A percentile compares a stretch with the other conserved stretches of the same genome.
These are phyloP conservation scores for Nepenthes gracilis DNA, from an alignment of 148 eudicot genomes.

Conservation along the genomic window DNA sequence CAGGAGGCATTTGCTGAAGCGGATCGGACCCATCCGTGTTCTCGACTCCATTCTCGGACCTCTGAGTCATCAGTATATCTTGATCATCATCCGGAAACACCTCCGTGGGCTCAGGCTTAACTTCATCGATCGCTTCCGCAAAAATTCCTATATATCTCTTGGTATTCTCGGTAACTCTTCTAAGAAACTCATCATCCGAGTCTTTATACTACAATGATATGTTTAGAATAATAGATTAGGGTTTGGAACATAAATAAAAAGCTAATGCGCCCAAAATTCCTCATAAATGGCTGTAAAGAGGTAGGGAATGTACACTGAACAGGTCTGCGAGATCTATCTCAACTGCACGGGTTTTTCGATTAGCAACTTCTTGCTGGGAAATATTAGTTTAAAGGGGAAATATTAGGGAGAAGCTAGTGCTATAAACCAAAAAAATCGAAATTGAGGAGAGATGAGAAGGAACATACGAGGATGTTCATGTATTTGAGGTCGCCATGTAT, in stretches of 20 bases:
- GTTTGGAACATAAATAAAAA: background rate
- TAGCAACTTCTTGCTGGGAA: constrained; percentile 90
- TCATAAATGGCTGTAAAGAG: background rate
- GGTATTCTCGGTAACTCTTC: constrained; percentile 69
- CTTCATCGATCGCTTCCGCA: constrained; percentile 75
- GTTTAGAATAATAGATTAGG: constrained; percentile 4
- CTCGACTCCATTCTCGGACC: constrained; percentile 69
- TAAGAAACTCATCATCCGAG: constrained; percentile 74
- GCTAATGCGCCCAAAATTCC: background rate
- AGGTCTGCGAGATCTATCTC: constrained; percentile 85
- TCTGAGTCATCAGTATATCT: constrained; percentile 91
- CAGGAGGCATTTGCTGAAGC: constrained; percentile 79
- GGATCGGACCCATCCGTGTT: constrained; percentile 65
- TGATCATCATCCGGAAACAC: constrained; percentile 85
- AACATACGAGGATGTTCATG: constrained; percentile 54
- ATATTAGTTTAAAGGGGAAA: background rate
- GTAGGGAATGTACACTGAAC: constrained; percentile 24
- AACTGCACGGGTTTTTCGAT: constrained; percentile 64
- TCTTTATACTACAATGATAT: constrained; percentile 57
- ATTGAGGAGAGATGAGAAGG: background rate
- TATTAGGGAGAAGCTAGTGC: background rate
- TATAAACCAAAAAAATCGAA: constrained; percentile 7
- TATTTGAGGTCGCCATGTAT: constrained; percentile 78
- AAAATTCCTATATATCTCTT: constrained; percentile 71
- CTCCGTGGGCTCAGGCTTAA: constrained; percentile 90